Conservation (phyloP, 2,329 filamentous ascomycete genomes). For the Calonectria montana region DNA sequence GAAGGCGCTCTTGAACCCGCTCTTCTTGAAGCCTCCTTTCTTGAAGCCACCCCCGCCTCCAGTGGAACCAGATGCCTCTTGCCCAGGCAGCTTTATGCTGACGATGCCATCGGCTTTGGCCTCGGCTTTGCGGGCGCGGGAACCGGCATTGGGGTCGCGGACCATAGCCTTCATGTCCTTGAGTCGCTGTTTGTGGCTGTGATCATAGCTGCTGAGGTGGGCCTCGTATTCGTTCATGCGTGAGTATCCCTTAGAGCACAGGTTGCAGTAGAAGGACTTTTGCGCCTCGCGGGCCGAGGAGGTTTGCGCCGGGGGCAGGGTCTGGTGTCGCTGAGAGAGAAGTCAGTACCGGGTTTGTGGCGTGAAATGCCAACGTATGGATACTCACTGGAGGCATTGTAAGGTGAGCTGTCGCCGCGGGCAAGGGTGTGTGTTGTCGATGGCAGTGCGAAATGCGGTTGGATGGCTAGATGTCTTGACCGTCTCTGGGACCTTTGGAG, state of each 20-base stretch:
- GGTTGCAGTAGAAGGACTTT: conserved; percentile 83
- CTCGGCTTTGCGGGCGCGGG: conserved; percentile 75
- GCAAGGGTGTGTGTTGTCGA: neutral
- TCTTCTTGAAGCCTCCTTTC: conserved; percentile 82
- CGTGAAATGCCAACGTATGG: conserved; percentile 54
- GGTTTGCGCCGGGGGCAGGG: conserved; percentile 68
- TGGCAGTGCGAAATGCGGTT: neutral
- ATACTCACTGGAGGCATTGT: conserved; percentile 68
- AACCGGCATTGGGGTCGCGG: conserved; percentile 74
- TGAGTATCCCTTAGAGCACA: conserved; percentile 94
- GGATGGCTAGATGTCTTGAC: neutral
- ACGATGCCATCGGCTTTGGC: conserved; percentile 77
- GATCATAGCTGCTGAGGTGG: conserved; percentile 93
- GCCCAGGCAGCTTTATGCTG: conserved; percentile 69
- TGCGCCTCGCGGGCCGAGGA: conserved; percentile 79
- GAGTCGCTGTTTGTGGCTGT: conserved; percentile 91
- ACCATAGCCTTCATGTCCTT: conserved; percentile 90
- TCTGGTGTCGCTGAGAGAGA: conserved; percentile 61
- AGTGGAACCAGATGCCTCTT: conserved; percentile 45
- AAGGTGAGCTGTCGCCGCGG: neutral
- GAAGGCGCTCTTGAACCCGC: conserved; percentile 84
- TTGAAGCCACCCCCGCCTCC: conserved; percentile 65
- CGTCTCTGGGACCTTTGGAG: neutral
- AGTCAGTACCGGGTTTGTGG: conserved; percentile 25
- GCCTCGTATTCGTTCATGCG: conserved; percentile 97